Evolutionary conservation across 2,329 filamentous ascomycete species (phyloP), one percentile per base, ranked within the genome.

Genomic region (Shiraia sp.): DNA sequence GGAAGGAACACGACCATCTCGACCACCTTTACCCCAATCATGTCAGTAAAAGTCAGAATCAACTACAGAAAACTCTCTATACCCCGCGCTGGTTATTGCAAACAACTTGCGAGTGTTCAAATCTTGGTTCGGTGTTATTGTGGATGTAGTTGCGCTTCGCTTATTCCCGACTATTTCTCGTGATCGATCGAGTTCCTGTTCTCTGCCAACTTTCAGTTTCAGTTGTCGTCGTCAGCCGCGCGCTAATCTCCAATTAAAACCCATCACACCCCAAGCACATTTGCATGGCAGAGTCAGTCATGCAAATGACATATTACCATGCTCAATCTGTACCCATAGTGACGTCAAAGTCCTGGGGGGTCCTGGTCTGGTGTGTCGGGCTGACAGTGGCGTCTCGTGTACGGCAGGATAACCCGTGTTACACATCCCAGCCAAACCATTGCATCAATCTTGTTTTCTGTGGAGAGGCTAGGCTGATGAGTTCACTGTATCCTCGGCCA

Each of bases 361-460:
- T 46, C 37, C 30, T 30, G 38, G 38, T 45, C 37, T 24, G 27
- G 39, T n/a, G n/a, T n/a, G n/a, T n/a, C 34, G 32, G 27, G 28
- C 30, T 32, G 30, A 32, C 33, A 31, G 28, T 42, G 46, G 47
- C 23, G 28, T 36, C 49, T 22, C 28, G 41, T 19, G 30, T 40
- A 39, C 39, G 51, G 40, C 47, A 44, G 36, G 43, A 40, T 40
- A 47, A 32, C 42, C 36, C 44, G 37, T 47, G 49, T 47, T 36
- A 40, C 36, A 38, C 42, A 54, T 51, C 40, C 55, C 42, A 45
- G 51, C 35, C n/a, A n/a, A 22, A 45, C 42, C 23, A 28, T 33
- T 55, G 43, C 53, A 45, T 60, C 53, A 69, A 68, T 69, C 66
- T 65, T 69, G 64, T 64, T 69, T 69, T 65, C n/a, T 55, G 45